These are phyloP conservation scores for Camellia sinensis DNA, from an alignment of 148 eudicot species.

Conservation along the genomic window DNA sequence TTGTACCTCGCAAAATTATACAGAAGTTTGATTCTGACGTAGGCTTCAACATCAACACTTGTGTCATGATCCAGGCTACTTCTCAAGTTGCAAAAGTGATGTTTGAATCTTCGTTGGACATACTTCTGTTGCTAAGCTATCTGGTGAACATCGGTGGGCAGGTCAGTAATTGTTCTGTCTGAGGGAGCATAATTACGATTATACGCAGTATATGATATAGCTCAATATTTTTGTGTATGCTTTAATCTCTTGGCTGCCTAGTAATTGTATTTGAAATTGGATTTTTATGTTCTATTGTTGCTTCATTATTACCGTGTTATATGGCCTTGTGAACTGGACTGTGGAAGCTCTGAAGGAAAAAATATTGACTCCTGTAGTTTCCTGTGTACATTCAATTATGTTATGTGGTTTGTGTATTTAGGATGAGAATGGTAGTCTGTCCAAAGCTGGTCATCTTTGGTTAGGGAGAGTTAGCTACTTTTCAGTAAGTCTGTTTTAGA, in stretches of 20 bases:
- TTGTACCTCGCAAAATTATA: constrained; percentile 67
- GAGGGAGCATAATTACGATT: constrained; percentile 3
- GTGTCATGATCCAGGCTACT: constrained; percentile 68
- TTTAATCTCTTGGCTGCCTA: neutral
- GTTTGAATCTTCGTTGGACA: constrained; percentile 81
- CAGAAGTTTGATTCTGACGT: constrained; percentile 45
- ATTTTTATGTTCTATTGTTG: constrained; percentile 1
- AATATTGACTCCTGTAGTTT: neutral
- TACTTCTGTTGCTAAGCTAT: constrained; percentile 70
- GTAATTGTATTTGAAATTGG: neutral
- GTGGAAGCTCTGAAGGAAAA: constrained; percentile 5
- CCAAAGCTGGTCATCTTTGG: neutral
- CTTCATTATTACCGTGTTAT: neutral
- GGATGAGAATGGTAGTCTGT: neutral
- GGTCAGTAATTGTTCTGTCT: constrained; percentile 37
- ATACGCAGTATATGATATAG: neutral
- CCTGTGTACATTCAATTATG: neutral
- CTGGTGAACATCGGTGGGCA: constrained; percentile 78
- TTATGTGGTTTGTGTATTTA: neutral
- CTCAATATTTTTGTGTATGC: neutral
- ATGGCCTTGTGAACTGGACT: neutral
- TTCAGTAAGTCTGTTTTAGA: too few species aligned
- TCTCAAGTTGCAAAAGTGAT: constrained; percentile 82
- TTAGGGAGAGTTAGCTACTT: too few species aligned
- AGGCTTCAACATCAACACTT: constrained; percentile 42